Conservation (phyloP, 768 basidiomycete species). For the Podaxis sp. region DNA sequence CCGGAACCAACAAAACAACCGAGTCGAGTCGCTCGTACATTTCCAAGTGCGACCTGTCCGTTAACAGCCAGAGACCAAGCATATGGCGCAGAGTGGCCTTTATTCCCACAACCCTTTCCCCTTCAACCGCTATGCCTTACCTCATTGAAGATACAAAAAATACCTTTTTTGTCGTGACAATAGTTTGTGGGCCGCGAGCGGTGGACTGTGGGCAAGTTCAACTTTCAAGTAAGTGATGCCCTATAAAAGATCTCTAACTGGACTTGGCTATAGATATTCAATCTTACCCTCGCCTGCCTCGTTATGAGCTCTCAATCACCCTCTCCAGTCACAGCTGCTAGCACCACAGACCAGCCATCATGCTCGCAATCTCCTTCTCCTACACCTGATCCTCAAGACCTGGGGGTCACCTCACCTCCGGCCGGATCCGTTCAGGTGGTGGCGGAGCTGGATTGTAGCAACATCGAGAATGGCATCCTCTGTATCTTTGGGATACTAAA, state of each 20-base stretch:
- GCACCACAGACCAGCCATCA: not conserved
- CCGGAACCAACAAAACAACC: too few species aligned
- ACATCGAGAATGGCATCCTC: not conserved
- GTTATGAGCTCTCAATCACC: not conserved
- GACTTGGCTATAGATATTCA: not conserved
- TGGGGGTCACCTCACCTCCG: not conserved
- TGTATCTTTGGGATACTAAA: not conserved
- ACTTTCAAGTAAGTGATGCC: too few species aligned
- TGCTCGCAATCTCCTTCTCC: not conserved
- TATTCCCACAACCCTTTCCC: too few species aligned
- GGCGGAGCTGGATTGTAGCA: not conserved
- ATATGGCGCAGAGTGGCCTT: too few species aligned
- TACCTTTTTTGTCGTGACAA: too few species aligned
- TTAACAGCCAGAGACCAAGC: too few species aligned
- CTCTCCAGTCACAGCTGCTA: not conserved
- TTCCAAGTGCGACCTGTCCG: too few species aligned
- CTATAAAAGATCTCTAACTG: not conserved
- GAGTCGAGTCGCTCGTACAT: too few species aligned
- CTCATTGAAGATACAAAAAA: too few species aligned
- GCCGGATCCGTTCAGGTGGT: not conserved
- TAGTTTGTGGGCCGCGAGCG: too few species aligned
- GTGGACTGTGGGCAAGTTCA: too few species aligned
- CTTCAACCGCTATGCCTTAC: too few species aligned
- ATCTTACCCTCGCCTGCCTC: not conserved
- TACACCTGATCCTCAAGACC: not conserved